Evolutionary conservation across 2,329 filamentous ascomycete species (phyloP), one percentile per base, ranked within the genome.

Genomic region (Sclerotinia minor): DNA sequence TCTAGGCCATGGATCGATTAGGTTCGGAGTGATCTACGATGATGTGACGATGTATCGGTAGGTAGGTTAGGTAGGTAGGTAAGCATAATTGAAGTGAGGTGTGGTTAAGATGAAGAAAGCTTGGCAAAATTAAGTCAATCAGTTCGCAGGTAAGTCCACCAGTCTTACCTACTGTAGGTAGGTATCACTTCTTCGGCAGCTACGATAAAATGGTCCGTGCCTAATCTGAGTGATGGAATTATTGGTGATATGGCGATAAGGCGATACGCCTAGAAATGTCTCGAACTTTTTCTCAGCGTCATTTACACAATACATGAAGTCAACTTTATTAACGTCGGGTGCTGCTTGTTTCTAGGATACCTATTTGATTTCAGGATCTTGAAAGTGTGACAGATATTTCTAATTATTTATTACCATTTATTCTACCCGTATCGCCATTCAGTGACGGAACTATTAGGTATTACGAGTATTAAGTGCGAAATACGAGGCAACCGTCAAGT

Each of bases 1-100:
- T 49, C 26, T 38, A 24, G 44, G 44, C 13, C 6, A 21, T 24
- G 49, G 44, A 61, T 61, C 21, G 58, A 49, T 24, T 45, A 35
- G n/a, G 7, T 61, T 38, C 29, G 17, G 49, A 5, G 44, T n/a
- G 58, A 49, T 61, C 44, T 61, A 35, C 58, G 17, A 49, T 29
- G 58, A 61, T 49, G 58, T 61, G 58, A 61, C 44, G 21, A 61
- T 49, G 24, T 8, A 15, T 17, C 38, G 38, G 38, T 17, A 38
- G 35, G n/a, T n/a, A n/a, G n/a, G n/a, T n/a, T n/a, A n/a, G n/a
- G n/a, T n/a, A n/a, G n/a, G n/a, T n/a, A n/a, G n/a, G n/a, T n/a
- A n/a, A n/a, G 45, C 29, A 61, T 61, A 11, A 35, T 50, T 50
- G 59, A 26, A 61, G 45, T 61, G 45, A 61, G 45, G 45, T 61